Evolutionary conservation across 1,284 basidiomycete species (phyloP).

Genomic region (Cryptococcus sp.): DNA sequence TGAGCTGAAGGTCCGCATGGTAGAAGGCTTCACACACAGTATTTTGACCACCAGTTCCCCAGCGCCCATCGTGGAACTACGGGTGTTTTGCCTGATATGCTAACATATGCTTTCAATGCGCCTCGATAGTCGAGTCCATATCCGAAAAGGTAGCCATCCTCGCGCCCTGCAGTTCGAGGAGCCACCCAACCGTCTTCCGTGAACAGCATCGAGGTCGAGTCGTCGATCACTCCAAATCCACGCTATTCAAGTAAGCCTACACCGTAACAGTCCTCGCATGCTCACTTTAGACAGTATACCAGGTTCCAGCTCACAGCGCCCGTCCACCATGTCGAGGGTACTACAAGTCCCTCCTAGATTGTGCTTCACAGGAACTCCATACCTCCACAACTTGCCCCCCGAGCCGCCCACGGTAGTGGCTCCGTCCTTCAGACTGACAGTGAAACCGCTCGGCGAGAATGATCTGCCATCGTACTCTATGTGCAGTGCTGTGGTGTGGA

Average conservation of each 20-base stretch:
- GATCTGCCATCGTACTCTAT: no score
- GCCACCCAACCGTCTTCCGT: conserved; percentile 24
- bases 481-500: no score
- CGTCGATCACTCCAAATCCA: conserved; percentile 25
- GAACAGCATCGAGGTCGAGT: conserved; percentile 27
- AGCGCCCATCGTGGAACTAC: conserved; percentile 30
- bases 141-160: conserved; percentile 29
- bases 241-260: neutral
- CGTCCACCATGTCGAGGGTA: conserved; percentile 27
- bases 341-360: conserved; percentile 28
- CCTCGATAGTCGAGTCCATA: conserved; percentile 24
- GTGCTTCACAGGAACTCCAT: neutral
- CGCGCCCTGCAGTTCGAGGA: conserved; percentile 5
- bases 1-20: neutral
- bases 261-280: neutral
- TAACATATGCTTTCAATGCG: conserved; percentile 23
- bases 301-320: conserved; percentile 19
- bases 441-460: no score
- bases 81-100: conserved; percentile 20
- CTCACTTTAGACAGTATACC: conserved; percentile 25
- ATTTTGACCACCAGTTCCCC: conserved; percentile 36
- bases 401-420: conserved; percentile 1
- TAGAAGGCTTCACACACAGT: conserved; percentile 10
- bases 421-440: no score
- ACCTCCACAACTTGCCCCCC: conserved; percentile 9